phyloP scores from a whole-genome alignment of 2,329 filamentous ascomycete genomes.

The Colletotrichum brevisporum region DNA sequence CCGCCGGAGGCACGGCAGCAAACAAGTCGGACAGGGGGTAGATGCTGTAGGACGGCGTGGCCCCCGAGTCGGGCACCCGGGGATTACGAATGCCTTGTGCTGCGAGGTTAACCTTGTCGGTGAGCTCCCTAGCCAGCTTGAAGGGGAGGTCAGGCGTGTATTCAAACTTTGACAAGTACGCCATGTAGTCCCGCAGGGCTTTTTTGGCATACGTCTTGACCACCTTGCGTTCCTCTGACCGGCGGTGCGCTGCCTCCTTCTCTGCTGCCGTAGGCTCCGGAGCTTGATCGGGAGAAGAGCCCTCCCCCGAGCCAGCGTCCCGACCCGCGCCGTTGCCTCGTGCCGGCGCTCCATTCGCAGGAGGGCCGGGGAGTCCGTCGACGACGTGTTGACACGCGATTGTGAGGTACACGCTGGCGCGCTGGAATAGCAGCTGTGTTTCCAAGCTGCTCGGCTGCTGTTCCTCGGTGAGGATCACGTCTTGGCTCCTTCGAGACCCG shows the following conservation, averaged over 20 bases:
- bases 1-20: constrained; percentile 73
- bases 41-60: constrained; percentile 52
- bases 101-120: constrained; percentile 69
- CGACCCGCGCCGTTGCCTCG: constrained; percentile 14
- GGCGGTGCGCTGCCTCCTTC: constrained; percentile 55
- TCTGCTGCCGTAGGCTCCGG: constrained; percentile 56
- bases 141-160: constrained; percentile 81
- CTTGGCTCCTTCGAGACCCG: constrained; percentile 47
- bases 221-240: constrained; percentile 70
- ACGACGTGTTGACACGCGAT: constrained; percentile 78
- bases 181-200: constrained; percentile 80
- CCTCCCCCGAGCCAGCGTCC: constrained; percentile 4
- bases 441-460: constrained; percentile 81
- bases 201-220: constrained; percentile 83
- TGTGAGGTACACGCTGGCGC: constrained; percentile 79
- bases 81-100: constrained; percentile 62
- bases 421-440: constrained; percentile 81
- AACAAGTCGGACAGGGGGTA: constrained; percentile 76
- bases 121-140: constrained; percentile 70
- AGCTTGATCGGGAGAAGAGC: constrained; percentile 11
- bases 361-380: constrained; percentile 59
- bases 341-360: constrained; percentile 19
- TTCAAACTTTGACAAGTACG: constrained; percentile 81
- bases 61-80: constrained; percentile 43
- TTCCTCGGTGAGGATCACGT: constrained; percentile 55